These are phyloP conservation scores for Eucalyptus fibrosa DNA, from an alignment of 345 rosid genomes.

Conservation along the genomic window DNA sequence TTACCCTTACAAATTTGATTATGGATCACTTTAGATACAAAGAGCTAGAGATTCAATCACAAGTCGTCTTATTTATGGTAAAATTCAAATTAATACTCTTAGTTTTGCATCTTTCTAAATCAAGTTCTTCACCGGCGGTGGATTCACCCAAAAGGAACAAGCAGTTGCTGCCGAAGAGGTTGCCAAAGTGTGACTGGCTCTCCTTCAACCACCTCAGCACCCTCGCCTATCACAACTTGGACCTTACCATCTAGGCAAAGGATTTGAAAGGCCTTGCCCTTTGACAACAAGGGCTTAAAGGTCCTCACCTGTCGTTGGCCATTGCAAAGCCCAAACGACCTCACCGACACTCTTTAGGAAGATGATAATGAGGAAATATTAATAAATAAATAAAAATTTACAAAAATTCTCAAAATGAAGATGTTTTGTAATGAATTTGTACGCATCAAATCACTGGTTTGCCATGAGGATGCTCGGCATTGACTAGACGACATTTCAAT, in stretches of 20 bases:
- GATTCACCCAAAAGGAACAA: neutral
- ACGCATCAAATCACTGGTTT: rapidly evolving
- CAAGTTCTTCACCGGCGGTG: neutral
- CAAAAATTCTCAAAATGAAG: neutral
- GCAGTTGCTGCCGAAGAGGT: neutral
- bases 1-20: neutral
- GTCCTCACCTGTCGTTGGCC: neutral
- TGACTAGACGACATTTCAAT: rapidly evolving
- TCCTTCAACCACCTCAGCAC: neutral
- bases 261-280: neutral
- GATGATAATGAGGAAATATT: neutral
- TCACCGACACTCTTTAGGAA: neutral
- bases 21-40: neutral
- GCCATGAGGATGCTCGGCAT: neutral
- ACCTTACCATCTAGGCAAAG: neutral
- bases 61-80: too few species aligned
- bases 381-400: too few species aligned
- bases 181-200: neutral
- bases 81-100: neutral
- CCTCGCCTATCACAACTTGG: neutral
- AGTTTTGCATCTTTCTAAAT: neutral
- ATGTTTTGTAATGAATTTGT: neutral
- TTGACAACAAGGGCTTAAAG: neutral
- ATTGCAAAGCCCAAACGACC: neutral
- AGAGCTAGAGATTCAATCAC: neutral